Conservation (phyloP, 2,329 filamentous ascomycete species). For the Fusarium avenaceum region DNA sequence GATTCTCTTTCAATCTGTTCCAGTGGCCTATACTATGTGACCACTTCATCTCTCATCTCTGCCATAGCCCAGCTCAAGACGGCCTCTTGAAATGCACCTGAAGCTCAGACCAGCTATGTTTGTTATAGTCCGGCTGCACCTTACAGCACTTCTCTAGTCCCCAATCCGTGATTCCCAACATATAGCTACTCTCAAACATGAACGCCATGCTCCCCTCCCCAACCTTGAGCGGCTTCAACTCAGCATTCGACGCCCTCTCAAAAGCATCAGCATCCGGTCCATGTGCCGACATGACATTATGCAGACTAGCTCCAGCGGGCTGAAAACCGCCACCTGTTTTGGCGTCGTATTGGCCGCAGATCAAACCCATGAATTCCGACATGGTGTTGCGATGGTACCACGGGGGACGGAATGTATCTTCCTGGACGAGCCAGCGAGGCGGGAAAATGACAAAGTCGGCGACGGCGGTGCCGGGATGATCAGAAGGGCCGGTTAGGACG, state of each 20-base stretch:
- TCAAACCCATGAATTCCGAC: conserved; percentile 75
- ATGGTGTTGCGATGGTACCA: conserved; percentile 81
- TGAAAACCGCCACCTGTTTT: conserved; percentile 70
- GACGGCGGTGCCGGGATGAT: conserved; percentile 72
- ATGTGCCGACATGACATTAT: conserved; percentile 79
- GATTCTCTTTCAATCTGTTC: too few species aligned
- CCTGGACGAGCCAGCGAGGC: conserved; percentile 77
- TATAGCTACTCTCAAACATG: conserved; percentile 78
- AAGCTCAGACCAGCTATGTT: conserved; percentile 75
- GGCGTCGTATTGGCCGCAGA: conserved; percentile 71
- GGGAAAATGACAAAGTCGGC: conserved; percentile 82
- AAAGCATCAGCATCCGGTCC: conserved; percentile 70
- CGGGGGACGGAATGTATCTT: conserved; percentile 79
- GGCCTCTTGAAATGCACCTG: conserved; percentile 42
- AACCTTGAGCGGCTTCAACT: conserved; percentile 69
- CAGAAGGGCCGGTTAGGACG: conserved; percentile 73
- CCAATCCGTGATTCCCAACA: conserved; percentile 81
- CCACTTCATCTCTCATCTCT: too few species aligned
- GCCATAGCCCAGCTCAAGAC: background rate
- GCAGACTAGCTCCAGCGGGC: conserved; percentile 70
- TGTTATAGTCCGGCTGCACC: conserved; percentile 76
- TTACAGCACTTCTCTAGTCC: conserved; percentile 71
- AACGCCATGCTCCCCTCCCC: conserved; percentile 74
- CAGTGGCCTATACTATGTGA: too few species aligned
- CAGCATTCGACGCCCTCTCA: conserved; percentile 68